Base-by-base conservation (phyloP, 2,329 filamentous ascomycete genomes). In the Penicillium sp. region DNA sequence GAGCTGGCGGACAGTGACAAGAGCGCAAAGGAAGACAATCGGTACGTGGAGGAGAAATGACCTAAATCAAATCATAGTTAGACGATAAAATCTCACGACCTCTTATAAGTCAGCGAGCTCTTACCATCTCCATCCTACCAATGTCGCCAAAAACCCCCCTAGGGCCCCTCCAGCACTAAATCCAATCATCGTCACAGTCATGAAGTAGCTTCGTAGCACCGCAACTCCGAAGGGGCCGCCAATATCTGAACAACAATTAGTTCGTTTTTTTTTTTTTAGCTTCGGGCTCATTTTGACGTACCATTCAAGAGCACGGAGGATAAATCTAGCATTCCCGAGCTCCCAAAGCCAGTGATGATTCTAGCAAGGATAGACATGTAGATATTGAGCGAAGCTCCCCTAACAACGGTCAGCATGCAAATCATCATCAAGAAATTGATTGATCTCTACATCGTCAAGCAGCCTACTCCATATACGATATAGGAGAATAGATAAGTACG, bases 61-160 rank as follows among this genome's bases (percentile, higher is more conserved):
- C 51, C 51, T 53, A 29, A 29, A 21, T 3, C 1, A 6, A 21
- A 37, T 8, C 35, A 31, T 31, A 37, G 7, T 37, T 6, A 37
- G 35, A 37, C 8, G 3, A 4, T 37, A 7, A n/a, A n/a, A 11
- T 10, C 11, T 35, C 5, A 16, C 14, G n/a, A 8, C 5, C 7
- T 3, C 13, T 10, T 5, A 2, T 0, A 29, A 29, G 3, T 1
- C 9, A 11, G 16, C 14, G 26, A 16, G 45, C 14, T 46, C 41
- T 53, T 37, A 53, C 51, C 41, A 35, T 46, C 43, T 31, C 51
- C 51, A 53, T 26, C 51, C 51, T 16, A 53, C 33, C 31, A 24
- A 37, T 9, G 41, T 47, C 8, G 41, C 31, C 7, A 53, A 19
- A 2, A 46, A n/a, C 16, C 41, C 51, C 2, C 51, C 51, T 9